Evolutionary conservation across 495 filamentous ascomycete species (phyloP), one percentile per base, ranked within the genome.

Genomic region (Extremus antarcticus): DNA sequence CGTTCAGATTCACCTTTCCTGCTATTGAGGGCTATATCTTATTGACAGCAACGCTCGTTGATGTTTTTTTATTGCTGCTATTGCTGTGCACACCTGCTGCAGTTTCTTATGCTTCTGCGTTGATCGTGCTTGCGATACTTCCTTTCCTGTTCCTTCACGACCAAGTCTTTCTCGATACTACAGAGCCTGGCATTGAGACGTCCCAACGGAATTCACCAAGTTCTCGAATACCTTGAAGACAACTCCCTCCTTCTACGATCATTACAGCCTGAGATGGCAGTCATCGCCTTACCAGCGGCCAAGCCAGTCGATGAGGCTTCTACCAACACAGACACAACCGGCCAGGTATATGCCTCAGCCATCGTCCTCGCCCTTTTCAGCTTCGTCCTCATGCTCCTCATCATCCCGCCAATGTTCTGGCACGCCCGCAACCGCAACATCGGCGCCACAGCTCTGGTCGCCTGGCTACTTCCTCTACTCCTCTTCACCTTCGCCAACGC

Each of bases 401-500:
- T 74, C 65, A 74, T 70, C 67, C 78, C 72, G 39, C 82, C 73
- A 38, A 64, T 81, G 11, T 64, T 74, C 19, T 76, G 82, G 47
- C 77, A 86, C 51, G 68, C 74, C 59, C 71, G 72, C 47, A 78
- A 79, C 43, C 76, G 74, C 3, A 87, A 88, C 59, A 67, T 84
- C 47, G 77, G 78, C 10, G 82, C 80, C 35, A 72, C 73, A 43
- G 71, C 74, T 45, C 73, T 94, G 41, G 80, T 89, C 57, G 63
- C 72, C 56, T 87, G 81, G 76, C 73, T 83, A 50, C 66, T 81
- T 20, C 19, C 86, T 10, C 65, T 81, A 63, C 90, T 91, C 66
- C 7, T 84, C 20, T 74, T 82, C 66, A 83, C 76, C 59, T 77
- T 87, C 59, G 63, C 86, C 74, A 95, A 95, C 66, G 75, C 86